Percentiles rank a stretch among this genome's conserved stretches.
Evolutionary conservation across 2,329 filamentous ascomycete species (phyloP).

Genomic region (Verticillium longisporum): DNA sequence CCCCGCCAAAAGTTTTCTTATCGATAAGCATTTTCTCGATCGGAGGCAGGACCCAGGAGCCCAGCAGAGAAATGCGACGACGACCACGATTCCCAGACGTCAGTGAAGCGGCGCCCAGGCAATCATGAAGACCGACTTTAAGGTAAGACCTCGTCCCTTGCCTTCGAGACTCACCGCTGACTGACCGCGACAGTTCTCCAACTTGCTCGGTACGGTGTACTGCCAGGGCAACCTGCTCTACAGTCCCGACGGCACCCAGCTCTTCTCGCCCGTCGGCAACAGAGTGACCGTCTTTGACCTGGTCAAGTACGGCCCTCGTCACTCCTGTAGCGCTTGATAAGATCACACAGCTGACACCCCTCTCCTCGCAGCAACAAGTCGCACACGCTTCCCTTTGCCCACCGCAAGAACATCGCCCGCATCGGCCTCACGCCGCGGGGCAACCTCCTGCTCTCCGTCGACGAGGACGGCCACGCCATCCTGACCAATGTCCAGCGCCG

Average conservation of each 20-base stretch:
- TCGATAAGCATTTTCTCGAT: conserved; percentile 24
- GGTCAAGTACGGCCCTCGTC: conserved; percentile 63
- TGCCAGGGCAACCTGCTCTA: conserved; percentile 96
- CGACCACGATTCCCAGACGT: neutral
- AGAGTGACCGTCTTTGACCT: conserved; percentile 93
- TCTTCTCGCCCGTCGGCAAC: conserved; percentile 95
- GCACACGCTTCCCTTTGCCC: conserved; percentile 79
- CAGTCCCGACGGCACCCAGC: conserved; percentile 89
- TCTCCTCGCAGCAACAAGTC: conserved; percentile 66
- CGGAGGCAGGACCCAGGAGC: neutral
- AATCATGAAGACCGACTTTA: conserved; percentile 98
- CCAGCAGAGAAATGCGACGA: conserved; percentile 1
- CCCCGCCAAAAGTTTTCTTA: conserved; percentile 20
- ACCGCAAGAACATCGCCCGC: conserved; percentile 86
- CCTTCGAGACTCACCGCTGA: neutral
- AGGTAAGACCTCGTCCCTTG: conserved; percentile 48
- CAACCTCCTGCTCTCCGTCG: conserved; percentile 86
- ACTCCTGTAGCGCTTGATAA: neutral
- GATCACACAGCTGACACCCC: neutral
- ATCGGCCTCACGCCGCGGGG: conserved; percentile 85
- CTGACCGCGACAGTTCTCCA: conserved; percentile 68
- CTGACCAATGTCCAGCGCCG: conserved; percentile 83
- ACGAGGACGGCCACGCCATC: conserved; percentile 91
- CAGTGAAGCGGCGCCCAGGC: conserved; percentile 26
- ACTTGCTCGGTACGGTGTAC: conserved; percentile 96